phyloP scores from a whole-genome alignment of 306 rosid genomes.

The Sicyos edulis region DNA sequence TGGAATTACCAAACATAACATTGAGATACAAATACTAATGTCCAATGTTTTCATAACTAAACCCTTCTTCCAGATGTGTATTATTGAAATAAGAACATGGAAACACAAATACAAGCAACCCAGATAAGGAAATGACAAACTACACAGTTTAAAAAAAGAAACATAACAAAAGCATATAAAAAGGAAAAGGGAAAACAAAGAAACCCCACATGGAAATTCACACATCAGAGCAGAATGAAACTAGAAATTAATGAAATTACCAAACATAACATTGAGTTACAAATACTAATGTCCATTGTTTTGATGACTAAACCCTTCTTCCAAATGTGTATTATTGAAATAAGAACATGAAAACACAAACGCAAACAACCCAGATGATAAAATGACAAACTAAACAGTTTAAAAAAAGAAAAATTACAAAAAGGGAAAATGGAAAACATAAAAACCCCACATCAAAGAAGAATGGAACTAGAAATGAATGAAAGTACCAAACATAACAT shows the following conservation, averaged over 20 bases:
- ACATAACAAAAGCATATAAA: background rate
- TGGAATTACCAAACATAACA: conserved; percentile 8
- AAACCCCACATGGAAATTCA: conserved; percentile 11
- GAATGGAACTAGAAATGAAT: conserved; percentile 8
- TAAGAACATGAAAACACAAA: conserved; percentile 17
- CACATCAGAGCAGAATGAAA: background rate
- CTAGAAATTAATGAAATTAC: conserved; percentile 16
- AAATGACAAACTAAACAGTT: conserved; percentile 28
- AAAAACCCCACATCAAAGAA: conserved; percentile 20
- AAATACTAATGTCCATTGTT: conserved; percentile 9
- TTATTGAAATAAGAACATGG: conserved; percentile 18
- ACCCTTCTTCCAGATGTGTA: conserved; percentile 4
- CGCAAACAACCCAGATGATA: conserved; percentile 41
- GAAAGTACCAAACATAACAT: conserved; percentile 4
- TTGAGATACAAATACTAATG: background rate
- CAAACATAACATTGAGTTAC: background rate
- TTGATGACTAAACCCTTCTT: background rate
- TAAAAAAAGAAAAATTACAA: background rate
- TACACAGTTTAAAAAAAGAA: conserved; percentile 16
- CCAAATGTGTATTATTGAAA: conserved; percentile 18
- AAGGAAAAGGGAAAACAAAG: conserved; percentile 11
- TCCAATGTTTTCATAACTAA: conserved; percentile 7
- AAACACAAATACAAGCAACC: conserved; percentile 31
- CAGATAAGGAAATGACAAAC: conserved; percentile 39
- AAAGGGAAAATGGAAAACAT: conserved; percentile 3